Conservation (phyloP, 179 eudicot genomes). For the Drosera spatulata region DNA sequence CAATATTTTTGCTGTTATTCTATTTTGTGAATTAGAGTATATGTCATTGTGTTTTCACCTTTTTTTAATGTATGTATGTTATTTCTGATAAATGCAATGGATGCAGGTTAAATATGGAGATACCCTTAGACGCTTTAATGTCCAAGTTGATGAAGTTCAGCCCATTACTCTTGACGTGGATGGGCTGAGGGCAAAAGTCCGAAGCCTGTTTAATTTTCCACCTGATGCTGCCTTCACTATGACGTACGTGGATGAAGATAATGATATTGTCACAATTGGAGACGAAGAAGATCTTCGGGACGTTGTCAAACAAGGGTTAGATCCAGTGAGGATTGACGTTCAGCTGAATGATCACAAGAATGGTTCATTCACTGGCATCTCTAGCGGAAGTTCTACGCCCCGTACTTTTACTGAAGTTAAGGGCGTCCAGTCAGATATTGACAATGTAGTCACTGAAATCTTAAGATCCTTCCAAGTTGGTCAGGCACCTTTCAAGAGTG, state of each 20-base stretch:
- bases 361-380: slow-evolving; percentile 11
- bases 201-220: slow-evolving; percentile 44
- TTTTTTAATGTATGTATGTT: not conserved
- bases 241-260: slow-evolving; percentile 81
- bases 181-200: slow-evolving; percentile 47
- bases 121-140: slow-evolving; percentile 80
- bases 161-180: slow-evolving; percentile 44
- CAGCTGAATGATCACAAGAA: slow-evolving; percentile 21
- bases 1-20: too few relatives aligned
- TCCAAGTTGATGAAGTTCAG: slow-evolving; percentile 27
- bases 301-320: slow-evolving; percentile 50
- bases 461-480: slow-evolving; percentile 6
- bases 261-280: slow-evolving; percentile 63
- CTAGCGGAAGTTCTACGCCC: slow-evolving; percentile 40
- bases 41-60: too few relatives aligned
- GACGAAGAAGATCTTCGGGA: slow-evolving; percentile 78
- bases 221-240: slow-evolving; percentile 34
- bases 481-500: slow-evolving; percentile 13
- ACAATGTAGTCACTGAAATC: slow-evolving; percentile 26
- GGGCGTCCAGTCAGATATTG: slow-evolving; percentile 16
- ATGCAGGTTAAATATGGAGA: slow-evolving; percentile 72
- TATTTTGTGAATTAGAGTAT: too few relatives aligned
- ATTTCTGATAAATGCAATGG: not conserved
- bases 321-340: slow-evolving; percentile 74
- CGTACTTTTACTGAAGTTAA: slow-evolving; percentile 18